Conservation (phyloP, 768 basidiomycete species). For the Hericium erinaceus region DNA sequence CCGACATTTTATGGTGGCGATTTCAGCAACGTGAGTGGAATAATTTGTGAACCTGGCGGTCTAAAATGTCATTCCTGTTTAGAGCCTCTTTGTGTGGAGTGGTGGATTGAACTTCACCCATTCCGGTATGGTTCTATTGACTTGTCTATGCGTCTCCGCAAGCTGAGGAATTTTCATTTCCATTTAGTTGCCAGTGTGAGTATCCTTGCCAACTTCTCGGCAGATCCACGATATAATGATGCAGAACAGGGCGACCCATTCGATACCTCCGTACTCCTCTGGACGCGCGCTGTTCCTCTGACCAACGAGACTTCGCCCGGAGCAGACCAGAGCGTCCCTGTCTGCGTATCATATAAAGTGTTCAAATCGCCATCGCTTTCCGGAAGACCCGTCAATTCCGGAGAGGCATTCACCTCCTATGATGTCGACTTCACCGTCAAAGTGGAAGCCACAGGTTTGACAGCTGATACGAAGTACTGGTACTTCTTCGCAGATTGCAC, state of each 20-base stretch:
- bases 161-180: neutral
- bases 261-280: slow-evolving; percentile 43
- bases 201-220: neutral
- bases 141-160: no score
- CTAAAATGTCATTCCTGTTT: neutral
- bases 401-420: slow-evolving; percentile 43
- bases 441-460: slow-evolving; percentile 42
- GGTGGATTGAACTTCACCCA: slow-evolving; percentile 44
- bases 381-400: slow-evolving; percentile 30
- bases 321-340: slow-evolving; percentile 41
- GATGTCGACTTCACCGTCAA: slow-evolving; percentile 56
- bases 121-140: slow-evolving; percentile 22
- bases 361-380: slow-evolving; percentile 27
- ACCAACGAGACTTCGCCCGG: slow-evolving; percentile 20
- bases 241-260: slow-evolving; percentile 40
- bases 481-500: slow-evolving; percentile 49
- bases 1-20: slow-evolving; percentile 40
- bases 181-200: slow-evolving; percentile 42
- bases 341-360: slow-evolving; percentile 40
- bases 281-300: slow-evolving; percentile 44
- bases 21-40: slow-evolving; percentile 33
- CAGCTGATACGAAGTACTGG: slow-evolving; percentile 45
- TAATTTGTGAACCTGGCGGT: neutral
- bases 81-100: slow-evolving; percentile 38
- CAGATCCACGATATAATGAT: no score